These are phyloP conservation scores for Hypericum androsaemum DNA, from an alignment of 345 rosid genomes.

Conservation along the genomic window DNA sequence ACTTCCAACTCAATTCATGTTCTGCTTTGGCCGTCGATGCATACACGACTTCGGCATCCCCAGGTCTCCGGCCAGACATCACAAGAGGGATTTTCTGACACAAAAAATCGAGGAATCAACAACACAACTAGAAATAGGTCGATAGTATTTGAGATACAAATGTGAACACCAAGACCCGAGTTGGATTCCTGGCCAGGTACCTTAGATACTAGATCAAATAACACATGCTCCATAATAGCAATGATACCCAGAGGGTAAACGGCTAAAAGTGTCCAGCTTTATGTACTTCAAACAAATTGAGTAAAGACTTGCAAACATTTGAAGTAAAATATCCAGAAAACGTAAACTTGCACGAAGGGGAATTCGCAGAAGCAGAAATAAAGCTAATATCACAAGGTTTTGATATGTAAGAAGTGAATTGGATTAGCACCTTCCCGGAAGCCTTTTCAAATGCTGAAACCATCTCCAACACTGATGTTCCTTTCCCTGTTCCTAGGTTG, in stretches of 20 bases:
- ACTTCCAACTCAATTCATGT: slow-evolving; percentile 82
- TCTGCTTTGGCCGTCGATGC: slow-evolving; percentile 83
- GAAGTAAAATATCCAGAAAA: too few species aligned
- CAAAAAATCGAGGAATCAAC: not conserved
- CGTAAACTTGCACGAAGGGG: not conserved
- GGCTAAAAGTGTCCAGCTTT: too few species aligned
- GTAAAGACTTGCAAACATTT: too few species aligned
- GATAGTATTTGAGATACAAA: too few species aligned
- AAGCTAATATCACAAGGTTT: not conserved
- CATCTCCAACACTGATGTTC: slow-evolving; percentile 96
- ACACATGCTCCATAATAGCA: too few species aligned
- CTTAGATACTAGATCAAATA: too few species aligned
- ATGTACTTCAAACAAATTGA: too few species aligned
- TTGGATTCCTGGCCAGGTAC: too few species aligned
- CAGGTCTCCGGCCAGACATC: slow-evolving; percentile 63
- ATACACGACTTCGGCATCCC: slow-evolving; percentile 82
- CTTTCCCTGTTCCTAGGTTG: slow-evolving; percentile 92
- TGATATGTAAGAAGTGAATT: not conserved
- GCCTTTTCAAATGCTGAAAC: slow-evolving; percentile 87
- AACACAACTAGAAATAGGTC: not conserved
- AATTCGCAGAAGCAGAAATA: not conserved
- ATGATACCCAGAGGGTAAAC: too few species aligned
- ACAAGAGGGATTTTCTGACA: slow-evolving; percentile 70
- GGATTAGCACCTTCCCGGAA: slow-evolving; percentile 60
- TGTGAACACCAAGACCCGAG: too few species aligned